Percentiles rank a stretch among this genome's conserved stretches.
Conservation (phyloP, 345 rosid genomes). For the Populus tremula region DNA sequence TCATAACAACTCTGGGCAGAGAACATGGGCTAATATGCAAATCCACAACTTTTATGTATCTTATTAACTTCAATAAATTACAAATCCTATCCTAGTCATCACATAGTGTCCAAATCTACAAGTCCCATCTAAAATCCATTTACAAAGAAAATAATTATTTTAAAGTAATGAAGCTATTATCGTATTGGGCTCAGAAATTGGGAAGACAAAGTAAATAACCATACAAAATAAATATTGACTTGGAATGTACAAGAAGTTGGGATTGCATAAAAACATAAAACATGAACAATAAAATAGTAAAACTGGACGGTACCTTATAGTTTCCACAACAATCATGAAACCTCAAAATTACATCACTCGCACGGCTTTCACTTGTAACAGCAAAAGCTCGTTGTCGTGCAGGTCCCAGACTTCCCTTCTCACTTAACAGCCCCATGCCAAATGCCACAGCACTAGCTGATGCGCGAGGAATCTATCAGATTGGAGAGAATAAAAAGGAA, state of each 20-base stretch:
- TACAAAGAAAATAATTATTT: neutral
- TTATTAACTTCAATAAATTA: neutral
- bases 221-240: neutral
- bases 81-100: neutral
- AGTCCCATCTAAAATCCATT: neutral
- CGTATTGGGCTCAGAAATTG: neutral
- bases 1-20: neutral
- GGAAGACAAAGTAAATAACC: neutral
- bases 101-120: neutral
- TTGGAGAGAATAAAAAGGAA: slow-evolving; percentile 3
- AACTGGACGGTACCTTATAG: slow-evolving; percentile 63
- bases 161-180: neutral
- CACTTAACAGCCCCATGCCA: slow-evolving; percentile 91
- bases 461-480: slow-evolving; percentile 75
- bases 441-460: slow-evolving; percentile 98
- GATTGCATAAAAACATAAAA: neutral
- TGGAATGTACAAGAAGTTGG: neutral
- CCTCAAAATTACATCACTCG: slow-evolving; percentile 77
- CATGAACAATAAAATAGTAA: neutral
- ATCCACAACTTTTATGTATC: neutral
- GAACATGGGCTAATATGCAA: neutral
- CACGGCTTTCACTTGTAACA: slow-evolving; percentile 87
- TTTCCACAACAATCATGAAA: slow-evolving; percentile 79
- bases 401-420: slow-evolving; percentile 75
- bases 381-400: slow-evolving; percentile 79